A percentile compares a stretch with the other conserved stretches of the same genome.
Evolutionary conservation across 331 rosid genomes (phyloP).

Genomic region (Prunus yedoensis): DNA sequence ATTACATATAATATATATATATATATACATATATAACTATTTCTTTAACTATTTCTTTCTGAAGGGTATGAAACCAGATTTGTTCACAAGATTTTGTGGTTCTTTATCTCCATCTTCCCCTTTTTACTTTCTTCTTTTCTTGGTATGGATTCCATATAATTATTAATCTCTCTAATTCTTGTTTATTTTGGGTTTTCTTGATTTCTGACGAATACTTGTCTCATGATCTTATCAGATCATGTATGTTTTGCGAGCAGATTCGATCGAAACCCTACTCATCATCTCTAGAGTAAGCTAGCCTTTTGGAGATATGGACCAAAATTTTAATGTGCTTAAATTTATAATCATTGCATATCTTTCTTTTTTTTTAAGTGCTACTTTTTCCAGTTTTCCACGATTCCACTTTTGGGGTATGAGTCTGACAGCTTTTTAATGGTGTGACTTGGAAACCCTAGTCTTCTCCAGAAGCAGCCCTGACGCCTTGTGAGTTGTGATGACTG

Average conservation of each 20-base stretch:
- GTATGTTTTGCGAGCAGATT: background rate
- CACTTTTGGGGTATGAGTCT: slow-evolving; percentile 9
- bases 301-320: too few relatives aligned
- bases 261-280: slow-evolving; percentile 8
- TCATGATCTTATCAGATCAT: background rate
- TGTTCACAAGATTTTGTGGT: background rate
- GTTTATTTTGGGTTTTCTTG: background rate
- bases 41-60: background rate
- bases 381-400: background rate
- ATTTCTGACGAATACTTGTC: background rate
- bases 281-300: too few relatives aligned
- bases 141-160: background rate
- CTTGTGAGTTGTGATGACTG: background rate
- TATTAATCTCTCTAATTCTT: background rate
- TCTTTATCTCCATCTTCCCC: background rate
- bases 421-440: slow-evolving; percentile 10
- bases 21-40: too few relatives aligned
- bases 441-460: slow-evolving; percentile 33
- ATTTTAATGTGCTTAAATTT: too few relatives aligned
- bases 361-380: background rate
- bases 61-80: background rate
- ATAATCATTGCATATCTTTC: too few relatives aligned
- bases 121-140: background rate
- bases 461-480: slow-evolving; percentile 9
- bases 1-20: too few relatives aligned